A percentile compares a stretch with the other conserved stretches of the same genome.
phyloP scores from a whole-genome alignment of 768 basidiomycete species.

The Podaxis sp. region DNA sequence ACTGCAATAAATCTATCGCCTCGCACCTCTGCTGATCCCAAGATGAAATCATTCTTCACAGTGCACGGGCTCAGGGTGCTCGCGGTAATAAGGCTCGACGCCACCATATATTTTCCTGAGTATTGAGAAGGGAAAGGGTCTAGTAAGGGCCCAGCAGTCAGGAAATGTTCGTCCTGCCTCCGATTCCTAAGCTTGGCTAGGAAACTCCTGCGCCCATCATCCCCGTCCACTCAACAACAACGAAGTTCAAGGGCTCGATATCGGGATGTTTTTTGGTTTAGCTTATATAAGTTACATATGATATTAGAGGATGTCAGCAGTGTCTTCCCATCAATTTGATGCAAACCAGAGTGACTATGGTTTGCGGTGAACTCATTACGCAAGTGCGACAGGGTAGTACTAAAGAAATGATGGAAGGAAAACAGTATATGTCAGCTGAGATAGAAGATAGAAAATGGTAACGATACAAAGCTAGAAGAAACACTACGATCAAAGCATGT shows the following conservation, averaged over 20 bases:
- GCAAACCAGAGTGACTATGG: not conserved
- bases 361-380: not conserved
- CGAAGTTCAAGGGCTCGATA: not conserved
- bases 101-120: not conserved
- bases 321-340: not conserved
- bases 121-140: not conserved
- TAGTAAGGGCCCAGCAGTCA: not conserved
- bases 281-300: not conserved
- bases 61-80: not conserved
- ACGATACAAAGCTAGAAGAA: constrained; percentile 24
- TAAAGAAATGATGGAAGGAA: not conserved
- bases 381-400: not conserved
- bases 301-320: not conserved
- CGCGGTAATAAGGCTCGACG: not conserved
- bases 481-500: constrained; percentile 19
- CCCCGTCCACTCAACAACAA: not conserved
- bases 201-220: not conserved
- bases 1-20: not conserved
- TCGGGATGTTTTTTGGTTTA: not conserved
- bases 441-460: constrained; percentile 14
- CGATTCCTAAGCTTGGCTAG: not conserved
- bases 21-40: not conserved
- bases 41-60: not conserved
- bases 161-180: not conserved
- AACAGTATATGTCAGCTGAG: constrained; percentile 13